Evolutionary conservation across 2,329 filamentous ascomycete species (phyloP).

Genomic region (Diaporthe australafricana): DNA sequence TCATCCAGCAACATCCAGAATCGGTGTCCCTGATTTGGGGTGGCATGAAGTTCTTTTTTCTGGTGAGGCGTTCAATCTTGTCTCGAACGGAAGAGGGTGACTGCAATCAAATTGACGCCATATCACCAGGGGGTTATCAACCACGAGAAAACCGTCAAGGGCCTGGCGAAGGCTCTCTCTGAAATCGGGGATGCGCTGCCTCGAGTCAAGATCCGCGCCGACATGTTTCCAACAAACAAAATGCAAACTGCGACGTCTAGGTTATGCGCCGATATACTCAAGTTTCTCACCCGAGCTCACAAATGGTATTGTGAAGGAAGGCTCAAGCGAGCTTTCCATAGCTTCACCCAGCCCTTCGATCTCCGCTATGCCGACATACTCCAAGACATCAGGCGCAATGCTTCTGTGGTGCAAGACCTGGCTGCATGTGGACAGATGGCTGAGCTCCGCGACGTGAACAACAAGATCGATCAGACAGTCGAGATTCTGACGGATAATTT

Average conservation of each 20-base stretch:
- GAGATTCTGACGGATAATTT: background rate
- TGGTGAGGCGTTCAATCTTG: constrained; percentile 31
- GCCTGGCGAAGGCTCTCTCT: constrained; percentile 38
- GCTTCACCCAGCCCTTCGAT: constrained; percentile 38
- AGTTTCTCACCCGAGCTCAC: constrained; percentile 39
- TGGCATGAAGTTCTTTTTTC: constrained; percentile 42
- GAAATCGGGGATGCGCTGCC: constrained; percentile 39
- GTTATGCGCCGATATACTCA: constrained; percentile 37
- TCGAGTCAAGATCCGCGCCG: constrained; percentile 29
- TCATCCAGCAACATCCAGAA: constrained; percentile 43
- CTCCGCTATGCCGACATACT: constrained; percentile 39
- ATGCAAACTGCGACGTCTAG: constrained; percentile 38
- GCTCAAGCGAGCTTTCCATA: constrained; percentile 34
- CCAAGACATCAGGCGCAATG: constrained; percentile 29
- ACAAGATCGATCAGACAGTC: background rate
- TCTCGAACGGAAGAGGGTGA: background rate
- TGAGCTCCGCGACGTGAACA: background rate
- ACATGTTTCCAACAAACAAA: constrained; percentile 38
- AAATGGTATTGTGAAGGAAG: constrained; percentile 40
- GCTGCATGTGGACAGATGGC: background rate
- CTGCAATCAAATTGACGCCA: background rate
- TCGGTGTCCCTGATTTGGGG: constrained; percentile 42
- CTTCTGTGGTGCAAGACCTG: background rate
- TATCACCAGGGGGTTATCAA: background rate
- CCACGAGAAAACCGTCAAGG: constrained; percentile 19